phyloP scores from a whole-genome alignment of 2,329 filamentous ascomycete species.

The Claviceps quebecensis region DNA sequence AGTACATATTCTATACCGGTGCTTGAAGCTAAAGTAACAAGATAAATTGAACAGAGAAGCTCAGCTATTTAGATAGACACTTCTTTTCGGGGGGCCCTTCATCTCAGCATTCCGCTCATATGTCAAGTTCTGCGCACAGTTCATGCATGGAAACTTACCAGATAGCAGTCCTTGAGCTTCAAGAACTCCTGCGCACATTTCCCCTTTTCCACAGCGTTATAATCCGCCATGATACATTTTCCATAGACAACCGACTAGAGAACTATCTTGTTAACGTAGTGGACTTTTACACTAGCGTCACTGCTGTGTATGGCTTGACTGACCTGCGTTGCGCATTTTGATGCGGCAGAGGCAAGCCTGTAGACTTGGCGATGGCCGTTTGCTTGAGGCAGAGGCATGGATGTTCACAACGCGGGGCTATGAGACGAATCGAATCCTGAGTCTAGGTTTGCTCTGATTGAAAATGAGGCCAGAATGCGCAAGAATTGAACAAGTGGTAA shows the following conservation, averaged over 20 bases:
- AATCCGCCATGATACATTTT: conserved; percentile 81
- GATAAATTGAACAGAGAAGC: no score
- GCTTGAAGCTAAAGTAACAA: no score
- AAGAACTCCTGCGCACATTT: conserved; percentile 78
- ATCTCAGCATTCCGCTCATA: conserved; percentile 6
- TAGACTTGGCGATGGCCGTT: conserved; percentile 33
- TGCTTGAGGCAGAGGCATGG: conserved; percentile 1
- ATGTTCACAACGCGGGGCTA: neutral
- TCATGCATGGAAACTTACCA: conserved; percentile 40
- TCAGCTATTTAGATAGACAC: no score
- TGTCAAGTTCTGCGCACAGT: neutral
- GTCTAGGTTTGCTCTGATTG: no score
- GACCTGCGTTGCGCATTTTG: conserved; percentile 43
- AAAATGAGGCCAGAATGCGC: no score
- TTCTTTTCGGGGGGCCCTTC: conserved; percentile 12
- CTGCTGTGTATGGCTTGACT: conserved; percentile 5
- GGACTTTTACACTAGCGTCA: neutral
- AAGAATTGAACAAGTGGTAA: no score
- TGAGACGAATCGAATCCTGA: neutral
- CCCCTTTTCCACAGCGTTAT: conserved; percentile 79
- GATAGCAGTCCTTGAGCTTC: conserved; percentile 71
- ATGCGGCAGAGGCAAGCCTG: conserved; percentile 38
- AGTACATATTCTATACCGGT: no score
- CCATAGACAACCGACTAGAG: conserved; percentile 69
- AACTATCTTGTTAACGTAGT: neutral